These are phyloP conservation scores for Piper betle DNA, from an alignment of 164 flowering plant species.

Conservation along the genomic window DNA sequence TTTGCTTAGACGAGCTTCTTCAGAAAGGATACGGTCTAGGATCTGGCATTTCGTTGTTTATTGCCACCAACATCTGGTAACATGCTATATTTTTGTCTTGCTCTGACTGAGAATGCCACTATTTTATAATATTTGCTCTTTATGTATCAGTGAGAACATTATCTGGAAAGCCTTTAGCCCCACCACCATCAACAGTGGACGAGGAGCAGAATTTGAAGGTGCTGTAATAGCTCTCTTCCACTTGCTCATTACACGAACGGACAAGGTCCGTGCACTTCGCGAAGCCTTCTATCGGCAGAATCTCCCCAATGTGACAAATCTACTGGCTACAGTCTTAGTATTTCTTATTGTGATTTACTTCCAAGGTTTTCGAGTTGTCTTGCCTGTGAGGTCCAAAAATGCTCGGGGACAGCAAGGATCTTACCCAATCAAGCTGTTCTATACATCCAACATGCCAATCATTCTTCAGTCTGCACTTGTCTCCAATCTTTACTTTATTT, in stretches of 20 bases:
- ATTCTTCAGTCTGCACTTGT: constrained; percentile 50
- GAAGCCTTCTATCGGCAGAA: constrained; percentile 40
- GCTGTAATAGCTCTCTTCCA: constrained; percentile 38
- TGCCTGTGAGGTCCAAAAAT: constrained; percentile 43
- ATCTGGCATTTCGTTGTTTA: constrained; percentile 39
- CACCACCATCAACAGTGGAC: constrained; percentile 36
- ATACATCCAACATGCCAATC: constrained; percentile 52
- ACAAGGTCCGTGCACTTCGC: constrained; percentile 32
- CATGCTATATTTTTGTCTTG: not conserved
- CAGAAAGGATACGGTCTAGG: constrained; percentile 33
- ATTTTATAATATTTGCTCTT: not conserved
- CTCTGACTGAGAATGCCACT: not conserved
- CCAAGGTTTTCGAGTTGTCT: constrained; percentile 44
- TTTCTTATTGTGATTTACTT: constrained; percentile 38
- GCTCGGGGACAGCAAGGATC: constrained; percentile 47
- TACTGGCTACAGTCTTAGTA: constrained; percentile 33
- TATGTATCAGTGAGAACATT: constrained; percentile 27
- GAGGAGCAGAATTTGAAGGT: constrained; percentile 42
- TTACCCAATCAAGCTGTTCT: constrained; percentile 47
- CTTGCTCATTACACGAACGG: constrained; percentile 30
- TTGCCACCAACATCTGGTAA: constrained; percentile 43
- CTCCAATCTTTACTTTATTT: constrained; percentile 41
- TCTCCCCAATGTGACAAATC: constrained; percentile 35
- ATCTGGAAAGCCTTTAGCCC: constrained; percentile 53
- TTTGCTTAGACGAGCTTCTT: constrained; percentile 18